Conservation (phyloP, 2,329 filamentous ascomycete species). For the Alternaria dauci region DNA sequence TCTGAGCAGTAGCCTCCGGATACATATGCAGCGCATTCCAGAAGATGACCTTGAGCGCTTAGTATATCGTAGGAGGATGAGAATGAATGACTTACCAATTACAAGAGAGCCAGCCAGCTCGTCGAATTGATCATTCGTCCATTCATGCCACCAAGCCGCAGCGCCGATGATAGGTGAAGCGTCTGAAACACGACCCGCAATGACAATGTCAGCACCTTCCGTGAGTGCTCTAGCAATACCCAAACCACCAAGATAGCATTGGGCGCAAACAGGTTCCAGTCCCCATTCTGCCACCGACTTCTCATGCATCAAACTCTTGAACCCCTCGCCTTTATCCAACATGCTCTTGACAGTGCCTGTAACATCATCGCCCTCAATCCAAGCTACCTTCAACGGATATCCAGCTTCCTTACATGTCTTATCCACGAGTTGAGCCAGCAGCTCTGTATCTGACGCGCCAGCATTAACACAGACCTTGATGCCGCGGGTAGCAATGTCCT, state of each 20-base stretch:
- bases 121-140: constrained; percentile 51
- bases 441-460: constrained; percentile 41
- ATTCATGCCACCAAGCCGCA: constrained; percentile 63
- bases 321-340: constrained; percentile 49
- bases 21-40: constrained; percentile 52
- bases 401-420: constrained; percentile 38
- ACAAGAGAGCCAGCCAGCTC: constrained; percentile 49
- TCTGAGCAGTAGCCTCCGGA: constrained; percentile 47
- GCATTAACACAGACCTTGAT: constrained; percentile 47
- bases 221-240: constrained; percentile 38
- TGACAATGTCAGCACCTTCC: constrained; percentile 42
- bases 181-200: constrained; percentile 45
- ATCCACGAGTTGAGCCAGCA: constrained; percentile 36
- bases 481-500: constrained; percentile 35
- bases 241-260: constrained; percentile 24
- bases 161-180: constrained; percentile 55
- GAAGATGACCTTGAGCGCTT: constrained; percentile 55
- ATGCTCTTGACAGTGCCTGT: constrained; percentile 48
- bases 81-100: not conserved
- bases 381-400: constrained; percentile 45
- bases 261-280: constrained; percentile 35
- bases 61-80: constrained; percentile 5
- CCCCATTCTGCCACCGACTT: constrained; percentile 49
- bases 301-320: constrained; percentile 50
- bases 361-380: constrained; percentile 56